A percentile compares a stretch with the other conserved stretches of the same genome.
Evolutionary conservation across 2,329 filamentous ascomycete genomes (phyloP).

Genomic region (Cryphonectria nitschkei): DNA sequence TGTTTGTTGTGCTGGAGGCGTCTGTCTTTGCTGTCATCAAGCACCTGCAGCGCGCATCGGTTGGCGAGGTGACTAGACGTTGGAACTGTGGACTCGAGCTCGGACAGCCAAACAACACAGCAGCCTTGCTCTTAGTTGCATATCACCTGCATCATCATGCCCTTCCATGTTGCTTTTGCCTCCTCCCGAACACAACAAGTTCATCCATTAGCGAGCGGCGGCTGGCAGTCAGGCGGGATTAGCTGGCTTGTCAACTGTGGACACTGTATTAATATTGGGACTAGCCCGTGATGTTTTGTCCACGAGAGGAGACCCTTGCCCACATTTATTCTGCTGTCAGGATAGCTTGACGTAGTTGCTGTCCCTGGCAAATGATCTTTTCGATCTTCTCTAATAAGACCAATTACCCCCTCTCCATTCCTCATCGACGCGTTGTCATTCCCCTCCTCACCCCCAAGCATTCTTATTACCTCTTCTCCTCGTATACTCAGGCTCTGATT

Average conservation of each 20-base stretch:
- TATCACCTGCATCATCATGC: not conserved
- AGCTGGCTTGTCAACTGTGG: constrained; percentile 15
- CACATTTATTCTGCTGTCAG: not conserved
- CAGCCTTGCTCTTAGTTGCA: constrained; percentile 1
- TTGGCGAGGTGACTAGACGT: not conserved
- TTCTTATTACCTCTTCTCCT: not conserved
- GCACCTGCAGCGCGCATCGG: not conserved
- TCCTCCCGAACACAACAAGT: not conserved
- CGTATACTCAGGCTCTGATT: not conserved
- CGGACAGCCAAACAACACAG: constrained; percentile 1
- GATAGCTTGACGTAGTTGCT: not conserved
- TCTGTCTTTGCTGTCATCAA: not conserved
- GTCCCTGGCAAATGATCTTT: not conserved
- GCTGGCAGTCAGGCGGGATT: not conserved
- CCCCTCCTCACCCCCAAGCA: not conserved
- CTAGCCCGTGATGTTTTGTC: not conserved
- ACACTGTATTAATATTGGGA: not conserved
- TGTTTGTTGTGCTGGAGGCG: not conserved
- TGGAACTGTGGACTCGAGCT: not conserved
- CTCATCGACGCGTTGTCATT: not conserved
- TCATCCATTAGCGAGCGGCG: not conserved
- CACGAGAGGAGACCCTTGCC: not conserved
- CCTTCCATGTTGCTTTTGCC: not conserved
- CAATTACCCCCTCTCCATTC: constrained; percentile 4
- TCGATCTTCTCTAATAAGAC: constrained; percentile 6